Conservation (phyloP, 192 early-diverging fungal genomes). For the Podila verticillata region DNA sequence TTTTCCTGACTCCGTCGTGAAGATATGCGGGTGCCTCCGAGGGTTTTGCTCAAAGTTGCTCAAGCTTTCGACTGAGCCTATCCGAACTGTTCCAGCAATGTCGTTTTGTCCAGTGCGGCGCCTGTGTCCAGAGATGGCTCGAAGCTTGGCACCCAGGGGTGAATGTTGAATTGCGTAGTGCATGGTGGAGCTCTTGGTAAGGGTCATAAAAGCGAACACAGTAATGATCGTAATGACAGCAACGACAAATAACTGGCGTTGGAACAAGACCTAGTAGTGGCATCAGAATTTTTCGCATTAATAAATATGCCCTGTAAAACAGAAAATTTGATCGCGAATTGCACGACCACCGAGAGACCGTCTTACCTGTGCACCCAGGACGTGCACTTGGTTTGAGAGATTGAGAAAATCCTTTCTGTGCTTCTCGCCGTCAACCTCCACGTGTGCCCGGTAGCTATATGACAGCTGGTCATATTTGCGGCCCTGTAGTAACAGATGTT, state of each 20-base stretch:
- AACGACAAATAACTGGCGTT: slow-evolving; percentile 52
- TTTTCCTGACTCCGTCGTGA: not conserved
- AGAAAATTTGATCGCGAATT: not conserved
- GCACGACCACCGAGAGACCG: not conserved
- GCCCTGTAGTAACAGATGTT: slow-evolving; percentile 31
- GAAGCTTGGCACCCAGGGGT: slow-evolving; percentile 32
- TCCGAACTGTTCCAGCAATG: slow-evolving; percentile 25
- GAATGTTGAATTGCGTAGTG: slow-evolving; percentile 49
- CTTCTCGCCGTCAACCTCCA: slow-evolving; percentile 54
- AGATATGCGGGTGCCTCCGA: not conserved
- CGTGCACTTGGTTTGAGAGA: slow-evolving; percentile 53
- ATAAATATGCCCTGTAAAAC: too few species aligned
- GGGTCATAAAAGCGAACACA: slow-evolving; percentile 50
- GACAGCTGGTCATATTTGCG: slow-evolving; percentile 60
- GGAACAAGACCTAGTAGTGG: slow-evolving; percentile 50
- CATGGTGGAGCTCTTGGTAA: slow-evolving; percentile 55
- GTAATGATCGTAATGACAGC: slow-evolving; percentile 45
- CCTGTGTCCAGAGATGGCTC: slow-evolving; percentile 37
- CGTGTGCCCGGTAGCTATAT: slow-evolving; percentile 42
- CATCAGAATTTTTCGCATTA: not conserved
- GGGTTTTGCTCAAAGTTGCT: slow-evolving; percentile 29
- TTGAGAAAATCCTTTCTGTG: slow-evolving; percentile 51
- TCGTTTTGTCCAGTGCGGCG: not conserved
- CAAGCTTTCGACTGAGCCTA: slow-evolving; percentile 40
- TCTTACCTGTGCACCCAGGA: slow-evolving; percentile 58